Conservation (phyloP, 495 filamentous ascomycete species). For the Aspergillus cavernicola region DNA sequence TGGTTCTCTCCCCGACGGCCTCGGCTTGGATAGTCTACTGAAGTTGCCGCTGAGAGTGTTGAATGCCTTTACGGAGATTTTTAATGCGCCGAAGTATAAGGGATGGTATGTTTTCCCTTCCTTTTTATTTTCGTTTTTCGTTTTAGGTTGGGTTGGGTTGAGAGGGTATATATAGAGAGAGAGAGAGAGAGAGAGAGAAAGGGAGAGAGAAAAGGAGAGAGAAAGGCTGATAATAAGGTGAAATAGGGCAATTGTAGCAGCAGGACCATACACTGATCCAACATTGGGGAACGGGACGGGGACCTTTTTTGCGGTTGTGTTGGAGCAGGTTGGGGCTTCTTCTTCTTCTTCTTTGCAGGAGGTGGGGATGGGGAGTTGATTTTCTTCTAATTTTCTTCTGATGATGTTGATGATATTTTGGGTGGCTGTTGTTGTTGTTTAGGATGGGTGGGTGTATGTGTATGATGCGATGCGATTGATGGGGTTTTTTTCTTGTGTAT, state of each 20-base stretch:
- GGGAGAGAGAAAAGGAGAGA: too few relatives aligned
- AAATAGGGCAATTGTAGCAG: conserved; percentile 35
- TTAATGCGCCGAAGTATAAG: conserved; percentile 44
- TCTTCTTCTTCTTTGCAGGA: not conserved
- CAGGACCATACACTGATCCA: conserved; percentile 40
- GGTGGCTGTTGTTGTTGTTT: too few relatives aligned
- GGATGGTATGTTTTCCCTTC: conserved; percentile 36
- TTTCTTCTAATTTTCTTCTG: not conserved
- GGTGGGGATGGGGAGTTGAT: not conserved
- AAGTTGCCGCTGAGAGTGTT: conserved; percentile 38
- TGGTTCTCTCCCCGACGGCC: conserved; percentile 27
- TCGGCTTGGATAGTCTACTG: conserved; percentile 14
- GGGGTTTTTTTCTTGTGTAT: too few relatives aligned
- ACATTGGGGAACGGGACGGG: conserved; percentile 27
- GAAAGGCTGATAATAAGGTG: not conserved
- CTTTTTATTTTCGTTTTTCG: not conserved
- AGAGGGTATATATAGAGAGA: too few relatives aligned
- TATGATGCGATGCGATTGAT: not conserved
- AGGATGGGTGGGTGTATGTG: not conserved
- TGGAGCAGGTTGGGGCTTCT: conserved; percentile 28
- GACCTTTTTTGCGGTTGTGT: conserved; percentile 42
- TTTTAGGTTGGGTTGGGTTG: too few relatives aligned
- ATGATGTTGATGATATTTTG: too few relatives aligned
- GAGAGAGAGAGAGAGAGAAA: too few relatives aligned
- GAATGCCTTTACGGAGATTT: conserved; percentile 42